These are phyloP conservation scores for Suillus weaverae DNA, from an alignment of 768 basidiomycete genomes.

Conservation along the genomic window DNA sequence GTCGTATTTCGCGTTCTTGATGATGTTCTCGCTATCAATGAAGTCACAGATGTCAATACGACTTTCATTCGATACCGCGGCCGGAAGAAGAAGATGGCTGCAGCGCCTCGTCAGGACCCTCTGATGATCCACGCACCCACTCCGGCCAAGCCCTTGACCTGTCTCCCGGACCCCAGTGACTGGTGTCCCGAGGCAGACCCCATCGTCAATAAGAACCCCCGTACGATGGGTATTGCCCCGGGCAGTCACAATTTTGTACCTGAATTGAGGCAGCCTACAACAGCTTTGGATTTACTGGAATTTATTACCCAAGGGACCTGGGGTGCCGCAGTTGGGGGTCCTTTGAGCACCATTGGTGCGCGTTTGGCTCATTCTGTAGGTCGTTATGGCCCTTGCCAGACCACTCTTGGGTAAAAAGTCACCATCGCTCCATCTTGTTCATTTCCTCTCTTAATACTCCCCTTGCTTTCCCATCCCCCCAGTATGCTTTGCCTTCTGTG, in stretches of 20 bases:
- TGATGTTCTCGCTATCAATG: not conserved
- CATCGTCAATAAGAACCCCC: conserved; percentile 28
- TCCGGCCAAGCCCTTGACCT: conserved; percentile 11
- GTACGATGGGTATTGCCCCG: conserved; percentile 30
- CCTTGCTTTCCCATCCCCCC: conserved; percentile 5
- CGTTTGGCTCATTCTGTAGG: conserved; percentile 24
- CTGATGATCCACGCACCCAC: conserved; percentile 17
- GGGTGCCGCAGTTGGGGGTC: conserved; percentile 26
- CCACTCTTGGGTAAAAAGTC: conserved; percentile 17
- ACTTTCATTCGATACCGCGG: not conserved
- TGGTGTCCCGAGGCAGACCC: conserved; percentile 35
- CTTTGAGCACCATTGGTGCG: conserved; percentile 25
- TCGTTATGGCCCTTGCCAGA: conserved; percentile 18
- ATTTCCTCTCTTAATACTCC: not conserved
- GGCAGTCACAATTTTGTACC: conserved; percentile 17
- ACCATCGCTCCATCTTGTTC: not conserved
- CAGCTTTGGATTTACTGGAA: conserved; percentile 30
- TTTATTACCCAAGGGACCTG: conserved; percentile 20
- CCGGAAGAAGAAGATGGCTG: not conserved
- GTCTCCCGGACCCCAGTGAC: conserved; percentile 17
- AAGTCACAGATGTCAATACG: not conserved
- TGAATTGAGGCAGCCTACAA: conserved; percentile 11
- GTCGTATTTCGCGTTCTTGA: not conserved
- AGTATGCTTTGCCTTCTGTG: not conserved
- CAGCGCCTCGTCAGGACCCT: not conserved